These are phyloP conservation scores for Hericium rajendrae DNA, from an alignment of 768 basidiomycete genomes.

Conservation along the genomic window DNA sequence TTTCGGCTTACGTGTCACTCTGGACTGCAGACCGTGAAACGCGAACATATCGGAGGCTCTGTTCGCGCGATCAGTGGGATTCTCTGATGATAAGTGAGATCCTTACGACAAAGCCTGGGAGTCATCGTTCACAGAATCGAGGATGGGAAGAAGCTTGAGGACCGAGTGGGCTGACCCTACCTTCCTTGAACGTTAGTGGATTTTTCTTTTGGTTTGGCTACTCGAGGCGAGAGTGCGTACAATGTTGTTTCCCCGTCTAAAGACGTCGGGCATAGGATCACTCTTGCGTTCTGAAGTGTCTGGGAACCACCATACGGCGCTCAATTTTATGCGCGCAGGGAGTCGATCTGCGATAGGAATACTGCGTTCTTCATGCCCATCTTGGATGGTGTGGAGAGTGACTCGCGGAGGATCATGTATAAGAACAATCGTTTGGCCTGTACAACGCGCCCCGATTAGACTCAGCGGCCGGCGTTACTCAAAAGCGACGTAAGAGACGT, in stretches of 20 bases:
- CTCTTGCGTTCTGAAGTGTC: slow-evolving; percentile 31
- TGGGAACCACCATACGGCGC: slow-evolving; percentile 68
- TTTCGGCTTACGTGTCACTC: slow-evolving; percentile 30
- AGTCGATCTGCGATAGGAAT: slow-evolving; percentile 27
- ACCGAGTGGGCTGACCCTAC: slow-evolving; percentile 71
- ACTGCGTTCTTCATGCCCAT: slow-evolving; percentile 49
- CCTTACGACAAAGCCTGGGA: slow-evolving; percentile 54
- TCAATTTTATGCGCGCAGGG: slow-evolving; percentile 23
- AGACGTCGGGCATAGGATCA: slow-evolving; percentile 61
- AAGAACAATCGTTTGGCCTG: slow-evolving; percentile 54
- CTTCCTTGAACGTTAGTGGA: slow-evolving; percentile 30
- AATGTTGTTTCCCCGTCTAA: slow-evolving; percentile 54
- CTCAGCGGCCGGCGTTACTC: neutral
- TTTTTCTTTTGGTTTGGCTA: neutral
- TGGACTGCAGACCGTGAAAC: slow-evolving; percentile 61
- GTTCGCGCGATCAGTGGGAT: slow-evolving; percentile 3
- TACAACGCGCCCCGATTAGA: slow-evolving; percentile 26
- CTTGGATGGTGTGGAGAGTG: slow-evolving; percentile 69
- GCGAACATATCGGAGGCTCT: slow-evolving; percentile 77
- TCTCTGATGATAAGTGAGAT: slow-evolving; percentile 3
- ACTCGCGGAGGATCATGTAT: slow-evolving; percentile 60
- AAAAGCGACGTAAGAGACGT: slow-evolving; percentile 12
- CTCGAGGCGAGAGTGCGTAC: slow-evolving; percentile 29
- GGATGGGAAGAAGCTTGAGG: slow-evolving; percentile 56
- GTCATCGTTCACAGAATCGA: slow-evolving; percentile 65